Percentiles rank a stretch among this genome's conserved stretches.
Evolutionary conservation across 2,329 filamentous ascomycete species (phyloP).

Genomic region (Bipolaris victoriae): DNA sequence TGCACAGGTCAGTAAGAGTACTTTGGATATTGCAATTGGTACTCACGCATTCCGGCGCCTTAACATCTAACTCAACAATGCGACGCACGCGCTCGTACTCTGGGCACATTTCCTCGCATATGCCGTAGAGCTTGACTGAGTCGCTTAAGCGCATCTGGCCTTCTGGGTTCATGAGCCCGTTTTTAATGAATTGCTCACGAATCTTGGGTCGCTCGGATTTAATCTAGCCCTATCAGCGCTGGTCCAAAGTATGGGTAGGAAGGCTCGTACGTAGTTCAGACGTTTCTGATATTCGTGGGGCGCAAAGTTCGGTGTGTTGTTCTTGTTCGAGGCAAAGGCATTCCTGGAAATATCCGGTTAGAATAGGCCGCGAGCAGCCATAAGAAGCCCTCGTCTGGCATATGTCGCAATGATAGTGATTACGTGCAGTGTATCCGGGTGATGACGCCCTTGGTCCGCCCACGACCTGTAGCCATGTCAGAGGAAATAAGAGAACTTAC

Average conservation of each 20-base stretch:
- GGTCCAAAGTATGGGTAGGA: background rate
- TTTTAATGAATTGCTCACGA: conserved; percentile 49
- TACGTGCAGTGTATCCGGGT: conserved; percentile 12
- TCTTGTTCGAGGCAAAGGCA: conserved; percentile 6
- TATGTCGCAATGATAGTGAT: conserved; percentile 3
- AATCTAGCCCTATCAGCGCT: conserved; percentile 43
- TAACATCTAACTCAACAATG: conserved; percentile 67
- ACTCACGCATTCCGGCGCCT: conserved; percentile 60
- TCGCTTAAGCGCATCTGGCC: conserved; percentile 64
- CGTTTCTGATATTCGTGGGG: conserved; percentile 33
- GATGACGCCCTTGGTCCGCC: conserved; percentile 15
- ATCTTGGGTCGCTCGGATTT: conserved; percentile 43
- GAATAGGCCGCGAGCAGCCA: conserved; percentile 32
- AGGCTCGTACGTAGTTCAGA: conserved; percentile 32
- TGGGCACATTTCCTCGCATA: conserved; percentile 69
- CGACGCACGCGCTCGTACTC: conserved; percentile 67
- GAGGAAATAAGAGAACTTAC: conserved; percentile 18
- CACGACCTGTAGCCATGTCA: conserved; percentile 18
- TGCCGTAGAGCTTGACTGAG: conserved; percentile 66
- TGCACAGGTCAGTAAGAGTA: background rate
- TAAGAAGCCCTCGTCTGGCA: conserved; percentile 13
- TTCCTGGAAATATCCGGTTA: conserved; percentile 23
- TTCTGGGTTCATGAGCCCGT: conserved; percentile 57
- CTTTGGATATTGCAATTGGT: too few relatives aligned
- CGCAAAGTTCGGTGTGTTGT: conserved; percentile 33